Evolutionary conservation across 2,329 filamentous ascomycete species (phyloP).

Genomic region (Macrophomina pseudophaseolina): DNA sequence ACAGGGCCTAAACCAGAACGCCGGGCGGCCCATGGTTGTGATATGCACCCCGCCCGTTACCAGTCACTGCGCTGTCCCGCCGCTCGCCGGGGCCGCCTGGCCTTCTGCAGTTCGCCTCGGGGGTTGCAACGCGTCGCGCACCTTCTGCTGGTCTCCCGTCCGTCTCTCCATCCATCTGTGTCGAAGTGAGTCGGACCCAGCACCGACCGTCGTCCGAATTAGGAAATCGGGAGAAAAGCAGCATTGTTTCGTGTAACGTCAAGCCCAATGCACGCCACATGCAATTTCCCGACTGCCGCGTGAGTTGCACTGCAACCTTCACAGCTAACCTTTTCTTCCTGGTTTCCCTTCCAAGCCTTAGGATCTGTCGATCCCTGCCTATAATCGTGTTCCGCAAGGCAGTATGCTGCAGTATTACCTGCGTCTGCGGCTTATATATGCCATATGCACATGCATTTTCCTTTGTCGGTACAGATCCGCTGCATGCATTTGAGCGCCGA

Average conservation of each 20-base stretch:
- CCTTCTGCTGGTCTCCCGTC: neutral
- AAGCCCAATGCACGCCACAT: constrained; percentile 9
- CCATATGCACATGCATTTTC: neutral
- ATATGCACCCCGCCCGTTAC: constrained; percentile 6
- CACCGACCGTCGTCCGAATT: neutral
- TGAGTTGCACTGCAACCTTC: constrained; percentile 7
- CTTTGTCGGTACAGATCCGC: neutral
- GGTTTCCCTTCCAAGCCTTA: neutral
- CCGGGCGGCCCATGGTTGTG: constrained; percentile 6
- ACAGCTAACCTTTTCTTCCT: neutral
- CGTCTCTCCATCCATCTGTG: neutral
- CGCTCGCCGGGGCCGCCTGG: neutral
- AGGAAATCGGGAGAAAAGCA: neutral
- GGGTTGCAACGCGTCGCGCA: neutral
- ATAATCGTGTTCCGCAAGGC: neutral
- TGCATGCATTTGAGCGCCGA: neutral
- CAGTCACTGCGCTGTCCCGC: neutral
- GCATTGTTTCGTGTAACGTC: neutral
- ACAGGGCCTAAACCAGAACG: constrained; percentile 21
- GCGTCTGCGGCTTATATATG: neutral
- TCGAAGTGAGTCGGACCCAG: neutral
- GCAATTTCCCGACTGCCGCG: constrained; percentile 15
- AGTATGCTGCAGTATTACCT: neutral
- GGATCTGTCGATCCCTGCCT: neutral
- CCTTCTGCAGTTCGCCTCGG: neutral